Evolutionary conservation across 257 asterid genomes (phyloP).

Genomic region (Ilex asprella): DNA sequence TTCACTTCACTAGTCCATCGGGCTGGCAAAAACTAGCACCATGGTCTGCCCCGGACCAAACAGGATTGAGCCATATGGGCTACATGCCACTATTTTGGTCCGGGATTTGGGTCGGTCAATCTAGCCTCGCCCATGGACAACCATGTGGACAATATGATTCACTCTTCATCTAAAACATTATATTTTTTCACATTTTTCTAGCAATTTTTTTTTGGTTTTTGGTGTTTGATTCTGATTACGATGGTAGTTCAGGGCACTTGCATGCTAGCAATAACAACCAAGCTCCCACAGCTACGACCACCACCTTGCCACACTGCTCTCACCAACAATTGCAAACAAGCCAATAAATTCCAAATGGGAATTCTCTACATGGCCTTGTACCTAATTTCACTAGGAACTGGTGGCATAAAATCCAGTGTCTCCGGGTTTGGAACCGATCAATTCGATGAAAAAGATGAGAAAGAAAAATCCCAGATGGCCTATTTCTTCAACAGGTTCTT

Average conservation of each 20-base stretch:
- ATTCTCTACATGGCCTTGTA: conserved; percentile 65
- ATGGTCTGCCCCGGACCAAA: too few species aligned
- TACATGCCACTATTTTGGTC: too few species aligned
- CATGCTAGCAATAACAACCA: conserved; percentile 48
- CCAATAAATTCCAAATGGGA: conserved; percentile 70
- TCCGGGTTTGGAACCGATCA: conserved; percentile 92
- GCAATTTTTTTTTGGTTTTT: background rate
- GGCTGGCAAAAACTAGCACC: too few species aligned
- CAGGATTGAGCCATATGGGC: too few species aligned
- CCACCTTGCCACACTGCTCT: conserved; percentile 47
- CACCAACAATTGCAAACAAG: conserved; percentile 32
- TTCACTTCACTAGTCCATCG: too few species aligned
- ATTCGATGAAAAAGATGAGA: conserved; percentile 78
- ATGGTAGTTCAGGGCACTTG: conserved; percentile 61
- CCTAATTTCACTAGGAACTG: conserved; percentile 83
- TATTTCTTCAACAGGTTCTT: conserved; percentile 85
- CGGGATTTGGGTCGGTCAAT: too few species aligned
- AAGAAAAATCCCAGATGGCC: conserved; percentile 74
- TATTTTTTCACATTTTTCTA: background rate
- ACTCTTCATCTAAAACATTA: too few species aligned
- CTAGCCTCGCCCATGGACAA: too few species aligned
- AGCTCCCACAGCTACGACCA: conserved; percentile 62
- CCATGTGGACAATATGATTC: too few species aligned
- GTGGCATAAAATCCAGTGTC: conserved; percentile 87
- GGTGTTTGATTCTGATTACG: background rate